phyloP scores from a whole-genome alignment of 108 stramenopile species.

The Epipyxis sp. region DNA sequence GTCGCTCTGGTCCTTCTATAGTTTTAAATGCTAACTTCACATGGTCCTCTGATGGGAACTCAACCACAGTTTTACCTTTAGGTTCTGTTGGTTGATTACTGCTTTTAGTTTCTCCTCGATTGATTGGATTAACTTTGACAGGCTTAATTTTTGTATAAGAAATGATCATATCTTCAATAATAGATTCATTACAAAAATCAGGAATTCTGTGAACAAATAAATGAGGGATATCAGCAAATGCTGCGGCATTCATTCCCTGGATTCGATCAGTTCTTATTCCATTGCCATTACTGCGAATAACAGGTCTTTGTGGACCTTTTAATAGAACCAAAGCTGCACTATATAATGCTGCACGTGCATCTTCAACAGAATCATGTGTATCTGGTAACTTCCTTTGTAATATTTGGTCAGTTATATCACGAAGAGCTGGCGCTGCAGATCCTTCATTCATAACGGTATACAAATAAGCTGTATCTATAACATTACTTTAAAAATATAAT shows the following conservation, averaged over 20 bases:
- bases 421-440: slow-evolving; percentile 44
- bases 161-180: neutral
- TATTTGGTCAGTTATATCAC: slow-evolving; percentile 63
- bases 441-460: slow-evolving; percentile 47
- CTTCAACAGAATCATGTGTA: slow-evolving; percentile 78
- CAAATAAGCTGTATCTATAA: slow-evolving; percentile 79
- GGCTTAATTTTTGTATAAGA: slow-evolving; percentile 8
- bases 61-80: neutral
- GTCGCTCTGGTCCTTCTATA: neutral
- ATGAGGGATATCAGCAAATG: neutral
- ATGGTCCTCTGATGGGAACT: neutral
- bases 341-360: slow-evolving; percentile 65
- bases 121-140: neutral
- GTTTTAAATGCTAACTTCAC: slow-evolving; percentile 12
- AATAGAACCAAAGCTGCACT: neutral
- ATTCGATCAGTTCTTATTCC: neutral
- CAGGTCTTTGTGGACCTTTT: neutral
- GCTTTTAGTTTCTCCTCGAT: neutral
- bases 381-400: slow-evolving; percentile 67
- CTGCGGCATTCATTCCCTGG: too few species aligned
- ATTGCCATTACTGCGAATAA: neutral
- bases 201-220: slow-evolving; percentile 19
- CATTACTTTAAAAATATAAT: too few species aligned
- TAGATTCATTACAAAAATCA: neutral
- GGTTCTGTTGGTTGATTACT: neutral